Percentiles rank a stretch among this genome's conserved stretches.
These are phyloP conservation scores for Irpex rosettiformis DNA, from an alignment of 1,284 basidiomycete genomes.

Conservation along the genomic window DNA sequence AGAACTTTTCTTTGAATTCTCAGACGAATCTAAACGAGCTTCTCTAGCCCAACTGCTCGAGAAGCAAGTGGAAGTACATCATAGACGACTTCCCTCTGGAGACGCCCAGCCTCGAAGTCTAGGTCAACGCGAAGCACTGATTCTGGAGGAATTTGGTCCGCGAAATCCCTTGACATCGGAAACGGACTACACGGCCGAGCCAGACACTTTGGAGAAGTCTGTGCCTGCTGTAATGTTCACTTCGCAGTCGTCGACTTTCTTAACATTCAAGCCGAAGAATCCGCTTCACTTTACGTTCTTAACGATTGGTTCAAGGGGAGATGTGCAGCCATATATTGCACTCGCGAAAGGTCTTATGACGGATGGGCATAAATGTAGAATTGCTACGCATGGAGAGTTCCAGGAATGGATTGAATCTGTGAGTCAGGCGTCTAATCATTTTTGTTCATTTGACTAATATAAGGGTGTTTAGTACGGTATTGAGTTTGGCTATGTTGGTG, in stretches of 20 bases:
- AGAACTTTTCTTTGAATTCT: constrained; percentile 95
- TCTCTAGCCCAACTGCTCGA: constrained; percentile 76
- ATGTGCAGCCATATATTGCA: constrained; percentile 94
- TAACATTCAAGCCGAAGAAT: constrained; percentile 89
- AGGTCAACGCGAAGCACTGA: constrained; percentile 62
- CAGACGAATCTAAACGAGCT: constrained; percentile 71
- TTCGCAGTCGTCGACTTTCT: constrained; percentile 87
- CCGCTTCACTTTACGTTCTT: constrained; percentile 87
- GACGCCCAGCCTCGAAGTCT: constrained; percentile 40
- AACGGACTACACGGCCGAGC: constrained; percentile 32
- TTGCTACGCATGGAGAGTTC: constrained; percentile 94
- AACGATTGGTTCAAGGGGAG: constrained; percentile 92
- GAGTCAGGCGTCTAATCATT: constrained; percentile 31
- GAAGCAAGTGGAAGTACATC: constrained; percentile 75
- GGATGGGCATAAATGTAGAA: constrained; percentile 83
- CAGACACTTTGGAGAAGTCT: constrained; percentile 60
- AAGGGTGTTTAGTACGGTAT: constrained; percentile 70
- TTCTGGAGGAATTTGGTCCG: constrained; percentile 71
- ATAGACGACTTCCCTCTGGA: constrained; percentile 42
- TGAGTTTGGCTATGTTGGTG: constrained; percentile 90
- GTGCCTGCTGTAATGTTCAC: constrained; percentile 90
- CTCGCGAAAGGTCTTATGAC: constrained; percentile 89
- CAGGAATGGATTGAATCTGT: constrained; percentile 93
- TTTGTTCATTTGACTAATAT: background rate
- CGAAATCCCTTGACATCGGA: constrained; percentile 33